A percentile compares a stretch with the other conserved stretches of the same genome.
Conservation (phyloP, 331 rosid genomes). For the Prunus yedoensis region DNA sequence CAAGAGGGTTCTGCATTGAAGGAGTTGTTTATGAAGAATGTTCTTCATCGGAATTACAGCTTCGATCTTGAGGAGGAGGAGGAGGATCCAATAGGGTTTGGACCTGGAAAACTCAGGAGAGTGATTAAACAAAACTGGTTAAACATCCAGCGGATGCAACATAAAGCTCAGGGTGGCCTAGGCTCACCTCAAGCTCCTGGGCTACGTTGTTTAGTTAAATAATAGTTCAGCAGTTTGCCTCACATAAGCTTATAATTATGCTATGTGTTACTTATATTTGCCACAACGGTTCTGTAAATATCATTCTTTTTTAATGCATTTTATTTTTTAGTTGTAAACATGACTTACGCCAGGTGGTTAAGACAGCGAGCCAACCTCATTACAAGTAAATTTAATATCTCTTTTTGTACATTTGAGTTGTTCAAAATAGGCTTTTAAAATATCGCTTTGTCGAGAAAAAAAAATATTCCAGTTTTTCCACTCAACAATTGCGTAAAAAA, state of each 20-base stretch:
- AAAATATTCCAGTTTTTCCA: too few species aligned
- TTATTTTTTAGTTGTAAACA: too few species aligned
- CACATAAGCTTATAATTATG: background rate
- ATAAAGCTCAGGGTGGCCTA: background rate
- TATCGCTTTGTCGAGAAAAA: too few species aligned
- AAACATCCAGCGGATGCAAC: background rate
- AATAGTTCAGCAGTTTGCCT: background rate
- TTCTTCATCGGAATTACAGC: background rate
- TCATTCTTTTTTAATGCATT: too few species aligned
- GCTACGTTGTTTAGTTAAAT: background rate
- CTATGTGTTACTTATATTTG: too few species aligned
- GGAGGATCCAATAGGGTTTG: background rate
- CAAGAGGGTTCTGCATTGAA: background rate
- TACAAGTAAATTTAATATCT: too few species aligned
- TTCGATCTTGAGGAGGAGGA: background rate
- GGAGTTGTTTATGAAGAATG: background rate
- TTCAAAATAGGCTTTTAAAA: too few species aligned
- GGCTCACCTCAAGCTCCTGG: background rate
- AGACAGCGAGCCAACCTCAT: too few species aligned
- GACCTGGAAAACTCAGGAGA: background rate
- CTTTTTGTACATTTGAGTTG: too few species aligned
- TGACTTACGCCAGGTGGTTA: too few species aligned
- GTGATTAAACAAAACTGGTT: background rate
- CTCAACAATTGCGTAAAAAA: too few species aligned
- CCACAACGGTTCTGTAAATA: too few species aligned